A percentile compares a stretch with the other conserved stretches of the same genome.
These are phyloP conservation scores for Diplocarpon mali DNA, from an alignment of 2,329 filamentous ascomycete genomes.

Conservation along the genomic window DNA sequence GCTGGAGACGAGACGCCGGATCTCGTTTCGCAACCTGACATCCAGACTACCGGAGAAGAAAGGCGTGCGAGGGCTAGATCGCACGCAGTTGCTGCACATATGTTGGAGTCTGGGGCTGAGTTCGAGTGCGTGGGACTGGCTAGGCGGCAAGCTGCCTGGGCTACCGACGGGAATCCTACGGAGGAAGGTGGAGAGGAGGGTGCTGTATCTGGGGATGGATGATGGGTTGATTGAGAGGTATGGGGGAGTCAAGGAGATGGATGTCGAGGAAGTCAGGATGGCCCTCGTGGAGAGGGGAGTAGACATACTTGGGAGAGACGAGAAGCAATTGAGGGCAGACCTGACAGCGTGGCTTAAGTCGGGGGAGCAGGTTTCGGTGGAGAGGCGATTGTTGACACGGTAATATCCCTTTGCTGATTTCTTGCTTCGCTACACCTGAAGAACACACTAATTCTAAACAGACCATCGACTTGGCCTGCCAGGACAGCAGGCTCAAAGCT, in stretches of 20 bases:
- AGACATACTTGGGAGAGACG: conserved; percentile 35
- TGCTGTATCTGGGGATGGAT: conserved; percentile 58
- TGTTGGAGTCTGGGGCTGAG: conserved; percentile 31
- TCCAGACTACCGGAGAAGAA: conserved; percentile 15
- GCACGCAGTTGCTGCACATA: conserved; percentile 32
- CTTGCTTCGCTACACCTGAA: background rate
- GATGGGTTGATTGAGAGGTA: conserved; percentile 54
- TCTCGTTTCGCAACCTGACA: conserved; percentile 35
- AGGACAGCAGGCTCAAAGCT: conserved; percentile 1
- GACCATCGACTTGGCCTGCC: conserved; percentile 24
- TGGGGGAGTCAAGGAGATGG: conserved; percentile 49
- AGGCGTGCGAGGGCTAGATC: conserved; percentile 25
- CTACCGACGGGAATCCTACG: conserved; percentile 41
- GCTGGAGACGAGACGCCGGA: conserved; percentile 40
- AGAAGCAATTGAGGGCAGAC: conserved; percentile 28
- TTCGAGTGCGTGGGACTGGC: conserved; percentile 33
- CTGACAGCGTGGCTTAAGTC: conserved; percentile 31
- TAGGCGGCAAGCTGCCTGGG: conserved; percentile 28
- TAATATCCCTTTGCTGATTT: conserved; percentile 7
- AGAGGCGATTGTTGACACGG: conserved; percentile 28
- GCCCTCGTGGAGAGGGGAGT: conserved; percentile 63
- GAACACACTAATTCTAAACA: conserved; percentile 12
- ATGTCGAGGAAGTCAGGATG: conserved; percentile 52
- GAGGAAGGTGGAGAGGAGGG: conserved; percentile 38
- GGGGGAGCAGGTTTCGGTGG: conserved; percentile 25